Conservation (phyloP, 257 asterid species). For the Capsicum baccatum region DNA sequence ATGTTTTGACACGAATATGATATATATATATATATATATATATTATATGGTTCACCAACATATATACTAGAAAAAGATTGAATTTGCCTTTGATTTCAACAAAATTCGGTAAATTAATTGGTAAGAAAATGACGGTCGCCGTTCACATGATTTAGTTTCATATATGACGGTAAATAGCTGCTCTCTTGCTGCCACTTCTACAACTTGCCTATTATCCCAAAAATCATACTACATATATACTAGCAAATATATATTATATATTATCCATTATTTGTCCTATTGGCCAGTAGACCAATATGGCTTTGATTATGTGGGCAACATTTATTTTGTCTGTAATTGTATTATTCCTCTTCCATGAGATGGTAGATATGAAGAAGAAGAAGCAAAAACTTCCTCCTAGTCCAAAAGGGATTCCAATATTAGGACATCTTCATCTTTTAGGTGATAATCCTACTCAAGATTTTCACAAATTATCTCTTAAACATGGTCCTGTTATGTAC, state of each 20-base stretch:
- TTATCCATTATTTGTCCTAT: not conserved
- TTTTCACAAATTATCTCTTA: slow-evolving; percentile 40
- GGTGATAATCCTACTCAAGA: slow-evolving; percentile 62
- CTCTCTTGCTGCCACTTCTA: not conserved
- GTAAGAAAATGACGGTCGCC: not conserved
- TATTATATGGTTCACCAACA: not conserved
- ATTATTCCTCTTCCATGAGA: not conserved
- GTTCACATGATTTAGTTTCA: not conserved
- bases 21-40: not conserved
- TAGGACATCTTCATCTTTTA: slow-evolving; percentile 60
- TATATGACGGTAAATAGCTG: not conserved
- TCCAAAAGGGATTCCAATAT: slow-evolving; percentile 55
- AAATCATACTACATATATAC: not conserved
- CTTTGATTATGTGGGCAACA: slow-evolving; percentile 29
- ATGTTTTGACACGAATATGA: not conserved
- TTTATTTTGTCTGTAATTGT: not conserved
- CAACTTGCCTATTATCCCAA: not conserved
- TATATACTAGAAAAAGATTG: not conserved
- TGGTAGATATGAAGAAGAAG: slow-evolving; percentile 29
- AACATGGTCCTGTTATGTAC: slow-evolving; percentile 58
- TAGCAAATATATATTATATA: not conserved
- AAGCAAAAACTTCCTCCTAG: slow-evolving; percentile 50
- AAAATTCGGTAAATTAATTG: not conserved
- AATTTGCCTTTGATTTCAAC: not conserved
- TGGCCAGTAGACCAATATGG: not conserved